Evolutionary conservation across 1,139 yeast species (phyloP).

Genomic region (Nematodospora anomalae): DNA sequence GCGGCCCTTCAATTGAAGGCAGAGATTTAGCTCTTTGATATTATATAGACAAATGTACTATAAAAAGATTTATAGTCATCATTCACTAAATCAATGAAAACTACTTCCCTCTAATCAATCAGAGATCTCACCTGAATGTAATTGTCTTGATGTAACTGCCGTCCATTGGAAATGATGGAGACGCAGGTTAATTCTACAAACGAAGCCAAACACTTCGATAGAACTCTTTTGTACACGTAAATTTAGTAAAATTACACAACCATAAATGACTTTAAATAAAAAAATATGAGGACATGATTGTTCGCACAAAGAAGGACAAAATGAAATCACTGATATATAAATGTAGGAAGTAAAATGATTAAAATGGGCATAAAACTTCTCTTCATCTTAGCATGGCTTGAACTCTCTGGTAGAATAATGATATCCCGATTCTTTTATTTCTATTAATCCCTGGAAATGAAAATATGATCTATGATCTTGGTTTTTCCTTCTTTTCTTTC

Average conservation of each 20-base stretch:
- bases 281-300: background rate
- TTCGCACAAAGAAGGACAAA: background rate
- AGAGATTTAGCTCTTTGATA: conserved; percentile 56
- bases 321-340: background rate
- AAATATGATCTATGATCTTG: conserved; percentile 69
- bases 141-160: too few species aligned
- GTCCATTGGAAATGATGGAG: too few species aligned
- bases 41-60: too few species aligned
- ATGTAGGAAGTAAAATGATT: background rate
- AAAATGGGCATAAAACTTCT: background rate
- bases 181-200: background rate
- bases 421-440: background rate
- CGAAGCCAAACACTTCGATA: background rate
- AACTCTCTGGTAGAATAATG: background rate
- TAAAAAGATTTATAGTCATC: too few species aligned
- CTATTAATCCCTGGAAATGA: background rate
- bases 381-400: background rate
- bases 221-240: conserved; percentile 20
- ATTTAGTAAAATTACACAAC: conserved; percentile 16
- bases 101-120: too few species aligned
- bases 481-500: conserved; percentile 99
- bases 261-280: conserved; percentile 9
- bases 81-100: too few species aligned
- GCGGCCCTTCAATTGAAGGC: conserved; percentile 83
- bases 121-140: too few species aligned